Conservation (phyloP, 495 filamentous ascomycete species). For the Letharia lupina region DNA sequence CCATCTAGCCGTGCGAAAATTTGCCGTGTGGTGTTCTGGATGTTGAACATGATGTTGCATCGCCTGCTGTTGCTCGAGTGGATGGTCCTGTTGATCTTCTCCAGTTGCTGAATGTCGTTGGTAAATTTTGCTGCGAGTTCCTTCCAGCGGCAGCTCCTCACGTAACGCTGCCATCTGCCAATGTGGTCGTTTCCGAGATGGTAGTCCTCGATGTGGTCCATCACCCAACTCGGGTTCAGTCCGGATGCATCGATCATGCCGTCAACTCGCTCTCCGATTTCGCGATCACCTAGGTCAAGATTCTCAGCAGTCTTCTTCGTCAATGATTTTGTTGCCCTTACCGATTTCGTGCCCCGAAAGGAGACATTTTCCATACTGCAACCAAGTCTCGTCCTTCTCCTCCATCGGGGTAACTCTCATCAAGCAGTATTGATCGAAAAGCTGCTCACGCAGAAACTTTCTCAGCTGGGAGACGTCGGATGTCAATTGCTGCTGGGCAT, state of each 20-base stretch:
- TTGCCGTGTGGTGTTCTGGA: neutral
- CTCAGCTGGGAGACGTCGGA: neutral
- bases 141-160: neutral
- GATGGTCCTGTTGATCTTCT: neutral
- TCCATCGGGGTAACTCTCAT: neutral
- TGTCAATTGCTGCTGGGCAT: neutral
- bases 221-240: neutral
- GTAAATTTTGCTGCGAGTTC: neutral
- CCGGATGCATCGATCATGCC: neutral
- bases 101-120: neutral
- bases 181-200: neutral
- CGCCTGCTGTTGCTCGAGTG: neutral
- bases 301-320: neutral
- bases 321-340: neutral
- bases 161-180: constrained; percentile 1
- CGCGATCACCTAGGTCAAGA: neutral
- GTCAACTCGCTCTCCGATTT: neutral
- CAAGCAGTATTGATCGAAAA: neutral
- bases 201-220: neutral
- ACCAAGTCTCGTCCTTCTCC: neutral
- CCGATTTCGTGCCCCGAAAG: neutral
- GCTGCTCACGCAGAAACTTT: neutral
- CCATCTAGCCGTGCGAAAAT: neutral
- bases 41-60: neutral
- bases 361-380: neutral